Percentiles rank a stretch among this genome's conserved stretches.
Evolutionary conservation across 768 basidiomycete species (phyloP).

Genomic region (Lactifluus echinatus): DNA sequence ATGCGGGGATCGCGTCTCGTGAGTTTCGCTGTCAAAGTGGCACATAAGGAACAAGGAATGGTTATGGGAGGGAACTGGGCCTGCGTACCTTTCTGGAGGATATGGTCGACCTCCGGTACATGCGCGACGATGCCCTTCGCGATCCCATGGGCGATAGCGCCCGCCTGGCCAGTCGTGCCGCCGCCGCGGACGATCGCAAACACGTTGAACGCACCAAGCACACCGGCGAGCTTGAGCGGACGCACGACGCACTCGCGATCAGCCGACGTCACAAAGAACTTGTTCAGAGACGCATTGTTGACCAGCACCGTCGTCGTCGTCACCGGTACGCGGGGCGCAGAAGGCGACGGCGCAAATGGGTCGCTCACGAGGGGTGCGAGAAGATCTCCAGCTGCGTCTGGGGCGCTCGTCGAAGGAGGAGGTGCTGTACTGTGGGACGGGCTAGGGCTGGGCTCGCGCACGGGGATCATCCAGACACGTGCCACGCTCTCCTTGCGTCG

Average conservation of each 20-base stretch:
- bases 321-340: constrained; percentile 28
- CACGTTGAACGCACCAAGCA: constrained; percentile 77
- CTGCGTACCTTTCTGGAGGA: constrained; percentile 64
- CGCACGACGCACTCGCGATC: constrained; percentile 79
- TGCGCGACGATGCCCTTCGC: constrained; percentile 67
- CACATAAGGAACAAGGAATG: background rate
- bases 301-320: constrained; percentile 64
- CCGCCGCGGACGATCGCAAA: constrained; percentile 62
- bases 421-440: no score
- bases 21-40: constrained; percentile 59
- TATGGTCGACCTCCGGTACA: constrained; percentile 50
- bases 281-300: constrained; percentile 72
- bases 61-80: background rate
- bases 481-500: constrained; percentile 85
- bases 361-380: constrained; percentile 4
- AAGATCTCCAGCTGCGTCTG: background rate
- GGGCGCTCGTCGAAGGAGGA: background rate
- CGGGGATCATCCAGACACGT: constrained; percentile 87
- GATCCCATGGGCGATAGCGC: constrained; percentile 71
- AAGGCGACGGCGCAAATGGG: constrained; percentile 12
- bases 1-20: constrained; percentile 89
- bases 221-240: constrained; percentile 76
- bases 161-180: constrained; percentile 89
- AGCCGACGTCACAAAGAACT: constrained; percentile 65
- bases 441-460: constrained; percentile 24